Evolutionary conservation across 345 rosid species (phyloP), one percentile per base, ranked within the genome.

Genomic region (Citrus maxima): DNA sequence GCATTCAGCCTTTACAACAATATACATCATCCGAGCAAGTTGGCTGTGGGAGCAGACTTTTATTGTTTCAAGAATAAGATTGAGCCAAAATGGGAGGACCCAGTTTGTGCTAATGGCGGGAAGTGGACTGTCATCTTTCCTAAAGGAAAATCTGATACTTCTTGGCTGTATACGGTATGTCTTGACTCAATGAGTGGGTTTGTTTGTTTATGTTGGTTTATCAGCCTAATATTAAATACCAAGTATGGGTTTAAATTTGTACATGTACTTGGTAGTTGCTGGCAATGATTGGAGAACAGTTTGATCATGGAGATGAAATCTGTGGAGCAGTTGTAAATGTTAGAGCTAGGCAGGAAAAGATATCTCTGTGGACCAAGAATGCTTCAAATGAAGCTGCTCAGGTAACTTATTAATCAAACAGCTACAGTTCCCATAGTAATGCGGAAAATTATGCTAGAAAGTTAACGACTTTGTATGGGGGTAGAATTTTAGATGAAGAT

Each of bases 41-140:
- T 96, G 82, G 77, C 84, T 27, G 61, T 0, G 0, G 89, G 91
- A 77, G 90, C 95, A 22, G 98, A 92, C 73, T 90, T 94, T 18
- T 85, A 94, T 80, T 96, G 99, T 85, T 96, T 96, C 95, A 96
- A 96, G 58, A 5, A 90, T 82, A 89, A 89, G 13, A 93, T 94
- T 24, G 94, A 96, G 77, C 98, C 99, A 21, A 96, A 94, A 73
- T 94, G 98, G 98, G 98, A 96, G 86, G 98, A 94, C 79, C 99
- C 98, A 61, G 87, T 94, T 32, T 96, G 98, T 82, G 92, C 95
- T 30, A 90, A 94, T 42, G 99, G 99, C 66, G 98, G 99, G 67
- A 96, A 89, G 84, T 96, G 99, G 99, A 91, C 95, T 56, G 82
- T 91, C 77, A 83, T 75, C 49, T 82, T 83, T 70, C 4, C 19